These are phyloP conservation scores for Suillus luteus DNA, from an alignment of 768 basidiomycete species.

Conservation along the genomic window DNA sequence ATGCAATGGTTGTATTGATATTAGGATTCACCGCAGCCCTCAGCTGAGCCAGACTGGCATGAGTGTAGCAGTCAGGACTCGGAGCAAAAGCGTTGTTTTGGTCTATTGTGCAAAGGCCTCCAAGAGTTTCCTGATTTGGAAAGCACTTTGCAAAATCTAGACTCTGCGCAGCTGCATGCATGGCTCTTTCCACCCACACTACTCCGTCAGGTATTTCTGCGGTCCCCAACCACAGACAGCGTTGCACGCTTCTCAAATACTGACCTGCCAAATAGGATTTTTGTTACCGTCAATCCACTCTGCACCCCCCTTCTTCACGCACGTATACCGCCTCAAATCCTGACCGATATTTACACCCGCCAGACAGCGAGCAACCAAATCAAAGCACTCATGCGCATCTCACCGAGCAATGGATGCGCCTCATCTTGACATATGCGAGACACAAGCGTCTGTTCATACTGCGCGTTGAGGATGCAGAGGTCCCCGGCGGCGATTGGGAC, in stretches of 20 bases:
- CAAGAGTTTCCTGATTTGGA: too few relatives aligned
- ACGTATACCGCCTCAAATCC: conserved; percentile 31
- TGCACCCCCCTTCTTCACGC: conserved; percentile 88
- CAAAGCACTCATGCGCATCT: conserved; percentile 60
- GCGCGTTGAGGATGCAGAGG: conserved; percentile 73
- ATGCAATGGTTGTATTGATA: background rate
- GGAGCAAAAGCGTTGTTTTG: too few relatives aligned
- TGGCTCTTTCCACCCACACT: conserved; percentile 57
- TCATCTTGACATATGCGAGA: conserved; percentile 75
- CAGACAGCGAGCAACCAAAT: conserved; percentile 72
- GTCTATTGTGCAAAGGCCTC: too few relatives aligned
- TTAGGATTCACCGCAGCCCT: background rate
- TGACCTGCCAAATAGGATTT: conserved; percentile 52
- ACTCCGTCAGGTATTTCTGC: conserved; percentile 54
- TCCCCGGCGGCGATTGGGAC: conserved; percentile 70
- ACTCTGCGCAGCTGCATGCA: conserved; percentile 20
- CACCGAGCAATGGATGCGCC: conserved; percentile 74
- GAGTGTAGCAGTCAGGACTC: too few relatives aligned
- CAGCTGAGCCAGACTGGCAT: too few relatives aligned
- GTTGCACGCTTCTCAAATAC: conserved; percentile 8
- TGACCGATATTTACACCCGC: conserved; percentile 15
- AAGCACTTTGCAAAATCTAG: too few relatives aligned
- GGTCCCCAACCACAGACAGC: background rate
- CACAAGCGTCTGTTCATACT: conserved; percentile 66
- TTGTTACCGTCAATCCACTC: conserved; percentile 81